Evolutionary conservation across 2,329 filamentous ascomycete genomes (phyloP).

Genomic region (Penicillium sp.): DNA sequence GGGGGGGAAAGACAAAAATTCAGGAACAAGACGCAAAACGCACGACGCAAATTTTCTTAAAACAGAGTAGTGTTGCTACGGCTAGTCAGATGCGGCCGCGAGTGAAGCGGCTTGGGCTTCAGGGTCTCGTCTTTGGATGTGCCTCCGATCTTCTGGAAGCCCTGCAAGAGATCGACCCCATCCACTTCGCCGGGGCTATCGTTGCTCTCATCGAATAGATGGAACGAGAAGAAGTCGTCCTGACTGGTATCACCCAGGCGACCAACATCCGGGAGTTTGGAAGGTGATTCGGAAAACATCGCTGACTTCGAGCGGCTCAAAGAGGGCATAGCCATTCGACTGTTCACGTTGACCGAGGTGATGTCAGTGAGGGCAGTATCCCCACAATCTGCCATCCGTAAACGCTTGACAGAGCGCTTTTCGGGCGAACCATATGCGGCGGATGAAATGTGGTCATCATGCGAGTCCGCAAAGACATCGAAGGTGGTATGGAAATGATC

Average conservation of each 20-base stretch:
- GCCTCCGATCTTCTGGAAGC: conserved; percentile 47
- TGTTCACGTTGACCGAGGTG: conserved; percentile 37
- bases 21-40: conserved; percentile 1
- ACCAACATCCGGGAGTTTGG: conserved; percentile 32
- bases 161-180: conserved; percentile 45
- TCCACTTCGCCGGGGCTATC: conserved; percentile 43
- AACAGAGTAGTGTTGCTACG: conserved; percentile 35
- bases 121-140: conserved; percentile 32
- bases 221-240: conserved; percentile 48
- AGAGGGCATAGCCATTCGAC: conserved; percentile 30
- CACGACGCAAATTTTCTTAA: conserved; percentile 14
- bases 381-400: conserved; percentile 45
- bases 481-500: conserved; percentile 49
- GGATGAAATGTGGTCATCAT: conserved; percentile 36
- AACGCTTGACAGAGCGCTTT: conserved; percentile 51
- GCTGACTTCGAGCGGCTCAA: conserved; percentile 34
- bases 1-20: background rate
- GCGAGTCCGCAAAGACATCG: conserved; percentile 52
- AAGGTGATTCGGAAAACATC: conserved; percentile 40
- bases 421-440: conserved; percentile 50
- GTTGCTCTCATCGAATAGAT: conserved; percentile 45
- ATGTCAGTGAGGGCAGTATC: conserved; percentile 49
- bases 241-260: conserved; percentile 37
- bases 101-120: conserved; percentile 27
- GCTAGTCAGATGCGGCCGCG: conserved; percentile 31